phyloP scores from a whole-genome alignment of 176 grass and related monocot species.

The Chrysopogon serrulatus region DNA sequence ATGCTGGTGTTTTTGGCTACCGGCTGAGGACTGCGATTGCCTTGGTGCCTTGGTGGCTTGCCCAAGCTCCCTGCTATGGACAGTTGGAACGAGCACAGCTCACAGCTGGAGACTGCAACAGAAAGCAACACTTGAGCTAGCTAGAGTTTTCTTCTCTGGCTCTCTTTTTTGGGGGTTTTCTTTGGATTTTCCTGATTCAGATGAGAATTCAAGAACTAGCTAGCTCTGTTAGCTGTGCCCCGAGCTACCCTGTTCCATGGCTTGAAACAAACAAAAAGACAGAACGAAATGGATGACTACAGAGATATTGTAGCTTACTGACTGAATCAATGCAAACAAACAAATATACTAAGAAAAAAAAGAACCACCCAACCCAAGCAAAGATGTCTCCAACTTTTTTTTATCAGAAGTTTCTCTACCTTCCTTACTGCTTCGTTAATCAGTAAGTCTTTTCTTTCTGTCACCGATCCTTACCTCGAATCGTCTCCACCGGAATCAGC shows the following conservation, averaged over 20 bases:
- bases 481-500: slow-evolving; percentile 22
- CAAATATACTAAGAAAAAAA: background rate
- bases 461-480: slow-evolving; percentile 3
- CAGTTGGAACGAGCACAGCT: slow-evolving; percentile 51
- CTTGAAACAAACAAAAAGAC: slow-evolving; percentile 41
- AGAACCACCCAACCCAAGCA: slow-evolving; percentile 30
- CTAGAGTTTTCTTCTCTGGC: background rate
- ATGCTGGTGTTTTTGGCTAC: slow-evolving; percentile 13
- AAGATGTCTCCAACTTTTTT: slow-evolving; percentile 7
- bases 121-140: slow-evolving; percentile 37
- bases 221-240: slow-evolving; percentile 8
- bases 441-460: background rate
- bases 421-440: slow-evolving; percentile 15
- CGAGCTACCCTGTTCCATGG: slow-evolving; percentile 21
- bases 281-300: background rate
- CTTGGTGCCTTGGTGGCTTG: slow-evolving; percentile 7
- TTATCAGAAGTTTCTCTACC: slow-evolving; percentile 18
- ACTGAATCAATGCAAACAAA: slow-evolving; percentile 32
- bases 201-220: slow-evolving; percentile 5
- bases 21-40: slow-evolving; percentile 2
- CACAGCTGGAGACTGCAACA: slow-evolving; percentile 38
- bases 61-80: background rate
- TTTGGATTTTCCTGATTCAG: slow-evolving; percentile 5
- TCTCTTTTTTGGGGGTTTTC: background rate
- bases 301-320: slow-evolving; percentile 11